Conservation (phyloP, 805 yeast species). For the Candida adriatica region DNA sequence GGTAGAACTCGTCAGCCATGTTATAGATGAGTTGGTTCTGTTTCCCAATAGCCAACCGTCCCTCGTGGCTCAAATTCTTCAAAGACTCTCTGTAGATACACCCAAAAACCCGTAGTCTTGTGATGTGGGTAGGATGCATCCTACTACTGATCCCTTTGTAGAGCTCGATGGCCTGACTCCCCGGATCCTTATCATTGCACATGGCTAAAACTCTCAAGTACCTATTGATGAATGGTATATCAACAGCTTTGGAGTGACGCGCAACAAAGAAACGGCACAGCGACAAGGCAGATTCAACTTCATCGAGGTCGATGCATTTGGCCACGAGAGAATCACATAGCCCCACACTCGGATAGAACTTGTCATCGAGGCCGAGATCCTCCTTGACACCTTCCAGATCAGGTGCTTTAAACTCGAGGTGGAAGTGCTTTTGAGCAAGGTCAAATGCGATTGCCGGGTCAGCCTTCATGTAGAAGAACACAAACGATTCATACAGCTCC, state of each 20-base stretch:
- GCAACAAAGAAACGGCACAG: constrained; percentile 10
- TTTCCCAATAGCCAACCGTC: constrained; percentile 15
- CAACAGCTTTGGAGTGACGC: constrained; percentile 11
- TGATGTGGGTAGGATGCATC: constrained; percentile 11
- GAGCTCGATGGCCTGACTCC: constrained; percentile 11
- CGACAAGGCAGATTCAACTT: constrained; percentile 8
- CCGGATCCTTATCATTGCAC: constrained; percentile 7
- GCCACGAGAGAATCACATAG: constrained; percentile 18
- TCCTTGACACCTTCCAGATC: constrained; percentile 1
- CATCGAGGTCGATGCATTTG: constrained; percentile 14
- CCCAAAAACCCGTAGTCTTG: constrained; percentile 20
- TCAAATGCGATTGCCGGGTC: constrained; percentile 15
- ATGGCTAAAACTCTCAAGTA: constrained; percentile 6
- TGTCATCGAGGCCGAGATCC: constrained; percentile 4
- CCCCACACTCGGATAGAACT: constrained; percentile 15
- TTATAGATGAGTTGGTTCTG: constrained; percentile 12
- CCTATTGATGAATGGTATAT: constrained; percentile 16
- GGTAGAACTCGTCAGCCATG: constrained; percentile 14
- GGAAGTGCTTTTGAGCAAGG: constrained; percentile 14
- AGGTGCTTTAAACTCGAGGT: constrained; percentile 8
- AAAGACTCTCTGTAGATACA: constrained; percentile 18
- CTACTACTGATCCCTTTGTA: constrained; percentile 11
- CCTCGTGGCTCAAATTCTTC: constrained; percentile 15
- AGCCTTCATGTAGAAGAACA: constrained; percentile 13
- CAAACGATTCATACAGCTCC: constrained; percentile 14